These are phyloP conservation scores for Lactarius sanguifluus DNA, from an alignment of 768 basidiomycete species.

Conservation along the genomic window DNA sequence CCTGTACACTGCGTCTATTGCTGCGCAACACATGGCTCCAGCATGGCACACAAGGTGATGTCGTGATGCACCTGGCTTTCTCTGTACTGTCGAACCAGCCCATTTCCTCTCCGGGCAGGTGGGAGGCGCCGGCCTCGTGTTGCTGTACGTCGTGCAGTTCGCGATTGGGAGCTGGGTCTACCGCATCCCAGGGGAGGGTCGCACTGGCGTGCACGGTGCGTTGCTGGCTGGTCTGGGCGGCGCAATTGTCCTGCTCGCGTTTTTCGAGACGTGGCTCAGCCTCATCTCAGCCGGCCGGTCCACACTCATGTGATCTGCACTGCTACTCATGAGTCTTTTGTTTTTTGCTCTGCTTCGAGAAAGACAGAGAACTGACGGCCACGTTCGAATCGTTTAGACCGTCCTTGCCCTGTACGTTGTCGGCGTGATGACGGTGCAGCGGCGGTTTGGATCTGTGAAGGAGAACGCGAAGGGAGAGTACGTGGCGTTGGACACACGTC, in stretches of 20 bases:
- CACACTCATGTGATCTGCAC: constrained; percentile 1
- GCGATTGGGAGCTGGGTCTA: constrained; percentile 10
- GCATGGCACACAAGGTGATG: constrained; percentile 14
- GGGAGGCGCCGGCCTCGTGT: constrained; percentile 6
- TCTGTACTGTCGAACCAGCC: too few species aligned
- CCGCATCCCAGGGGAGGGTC: neutral
- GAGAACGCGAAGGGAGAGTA: constrained; percentile 13
- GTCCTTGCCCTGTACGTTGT: constrained; percentile 10
- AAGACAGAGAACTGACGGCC: neutral
- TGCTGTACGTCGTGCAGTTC: constrained; percentile 15
- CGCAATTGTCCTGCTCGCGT: constrained; percentile 14
- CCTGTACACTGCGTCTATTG: too few species aligned
- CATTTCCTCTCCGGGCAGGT: neutral
- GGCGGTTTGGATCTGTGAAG: constrained; percentile 2
- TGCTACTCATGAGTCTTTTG: constrained; percentile 17
- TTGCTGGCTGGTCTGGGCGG: constrained; percentile 11
- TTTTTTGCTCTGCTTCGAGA: too few species aligned
- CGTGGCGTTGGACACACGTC: constrained; percentile 6
- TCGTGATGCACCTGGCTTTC: neutral
- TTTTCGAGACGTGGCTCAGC: constrained; percentile 17
- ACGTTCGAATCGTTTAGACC: neutral
- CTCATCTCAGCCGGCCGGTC: constrained; percentile 1
- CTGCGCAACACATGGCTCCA: neutral
- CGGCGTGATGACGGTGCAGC: constrained; percentile 15
- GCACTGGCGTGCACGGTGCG: neutral